Base-by-base conservation (phyloP, 768 basidiomycete species). In the Boletus rubropictus region DNA sequence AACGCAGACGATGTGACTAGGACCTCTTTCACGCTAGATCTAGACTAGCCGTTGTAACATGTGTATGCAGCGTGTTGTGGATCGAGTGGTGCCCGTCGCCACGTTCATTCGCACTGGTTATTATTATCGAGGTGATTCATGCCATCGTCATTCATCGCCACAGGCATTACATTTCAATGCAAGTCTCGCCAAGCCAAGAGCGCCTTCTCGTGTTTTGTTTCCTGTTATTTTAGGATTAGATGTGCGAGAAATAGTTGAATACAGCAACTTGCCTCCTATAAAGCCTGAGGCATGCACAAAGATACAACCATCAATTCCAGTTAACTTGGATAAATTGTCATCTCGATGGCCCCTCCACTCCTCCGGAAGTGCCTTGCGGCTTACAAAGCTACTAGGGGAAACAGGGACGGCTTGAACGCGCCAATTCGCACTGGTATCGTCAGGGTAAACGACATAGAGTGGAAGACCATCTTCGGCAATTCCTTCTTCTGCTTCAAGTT, bases 241-340 rank as follows among this genome's bases (percentile, higher is more conserved):
- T 39, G 24, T 28, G 15, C 18, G 22, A n/a, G 18, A 39, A 39
- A 42, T 25, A 24, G 24, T 43, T 38, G 10, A 46, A 49, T 45
- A 47, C 27, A 25, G 22, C 31, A 24, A 61, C 79, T 51, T 52
- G 83, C 93, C 93, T 58, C 96, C 96, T 60, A 93, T 98, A 66
- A 99, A 99, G 7, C 96, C 96, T 49, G 86, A 87, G 1, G 94
- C 91, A 68, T 99, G 96, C 21, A 94, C 82, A 60, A 99, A 99
- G 44, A 96, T 80, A 42, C 94, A 78, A 1, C 84, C 91, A 0
- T 80, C 77, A 50, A 97, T 81, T 3, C 90, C 89, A 14, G 80
- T 80, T 7, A 79, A 68, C 53, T 78, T 69, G 39, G 84, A 86
- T 33, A 99, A 71, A 37, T 78, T 77, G 9, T 89, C 86, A 64